Base-by-base conservation (phyloP, 1,284 basidiomycete genomes). In the Ustilago vetiveriae region DNA sequence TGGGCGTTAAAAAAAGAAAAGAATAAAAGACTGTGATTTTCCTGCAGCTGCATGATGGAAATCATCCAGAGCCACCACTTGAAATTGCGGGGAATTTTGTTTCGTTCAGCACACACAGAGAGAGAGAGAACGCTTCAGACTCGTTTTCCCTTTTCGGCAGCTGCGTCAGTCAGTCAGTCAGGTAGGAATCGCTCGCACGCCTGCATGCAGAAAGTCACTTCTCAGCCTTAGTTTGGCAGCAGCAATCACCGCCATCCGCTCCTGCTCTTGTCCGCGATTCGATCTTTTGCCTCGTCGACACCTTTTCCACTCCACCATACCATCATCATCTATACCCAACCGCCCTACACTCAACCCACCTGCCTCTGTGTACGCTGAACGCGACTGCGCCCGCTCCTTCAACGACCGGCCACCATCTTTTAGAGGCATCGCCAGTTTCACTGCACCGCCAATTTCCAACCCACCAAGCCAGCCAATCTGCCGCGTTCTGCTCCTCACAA, bases 71-170 rank as follows among this genome's bases (percentile, higher is more conserved):
- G 27, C 17, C 14, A 27, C 17, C 11, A 19, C 6, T 13, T 4
- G 23, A 46, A 51, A 51, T 30, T 45, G 50, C 57, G 57, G 57
- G 57, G 57, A 53, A 60, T 60, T 44, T 45, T 42, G 6, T 35
- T n/a, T n/a, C n/a, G 33, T 30, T 14, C 29, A 30, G 29, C 29
- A 4, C 29, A 8, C 29, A 3, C 9, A 30, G 29, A 8, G 10
- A 10, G 10, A 30, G n/a, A n/a, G n/a, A n/a, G n/a, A n/a, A n/a
- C n/a, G n/a, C n/a, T n/a, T 6, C 27, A 29, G 27, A 29, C 6
- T 22, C 6, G 38, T 16, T 24, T 3, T 39, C 21, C 38, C 21
- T 29, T 29, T 29, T 10, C 3, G 37, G 37, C 37, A 39, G 37
- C 22, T 14, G 37, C 22, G 17, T n/a, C n/a, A n/a, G n/a, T n/a